phyloP scores from a whole-genome alignment of 2,329 filamentous ascomycete species.

The Fusarium sp. region DNA sequence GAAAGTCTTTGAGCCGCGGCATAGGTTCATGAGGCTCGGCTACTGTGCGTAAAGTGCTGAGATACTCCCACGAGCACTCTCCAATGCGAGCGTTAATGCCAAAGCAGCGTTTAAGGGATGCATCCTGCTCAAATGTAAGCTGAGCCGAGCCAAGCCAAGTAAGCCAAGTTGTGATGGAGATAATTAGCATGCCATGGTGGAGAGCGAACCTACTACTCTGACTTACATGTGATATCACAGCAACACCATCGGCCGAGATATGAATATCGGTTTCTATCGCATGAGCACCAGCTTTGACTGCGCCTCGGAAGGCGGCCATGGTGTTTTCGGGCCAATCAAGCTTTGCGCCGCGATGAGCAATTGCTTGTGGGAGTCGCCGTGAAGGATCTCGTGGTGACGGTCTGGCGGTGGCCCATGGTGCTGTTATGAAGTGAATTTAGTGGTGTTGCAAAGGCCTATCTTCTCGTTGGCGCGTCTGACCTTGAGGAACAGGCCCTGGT shows the following conservation, averaged over 20 bases:
- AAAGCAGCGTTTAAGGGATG: slow-evolving; percentile 82
- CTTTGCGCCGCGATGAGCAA: slow-evolving; percentile 84
- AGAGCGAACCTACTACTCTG: background rate
- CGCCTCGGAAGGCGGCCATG: slow-evolving; percentile 79
- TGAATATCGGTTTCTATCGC: slow-evolving; percentile 92
- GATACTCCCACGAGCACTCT: slow-evolving; percentile 80
- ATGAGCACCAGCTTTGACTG: slow-evolving; percentile 77
- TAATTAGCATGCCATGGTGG: background rate
- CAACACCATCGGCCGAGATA: slow-evolving; percentile 81
- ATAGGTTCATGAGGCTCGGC: slow-evolving; percentile 75
- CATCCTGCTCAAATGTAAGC: slow-evolving; percentile 64
- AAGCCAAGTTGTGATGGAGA: background rate
- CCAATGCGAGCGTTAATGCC: slow-evolving; percentile 76
- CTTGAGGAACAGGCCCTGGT: slow-evolving; percentile 13
- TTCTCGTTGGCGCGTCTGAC: background rate
- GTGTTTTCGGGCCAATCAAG: slow-evolving; percentile 86
- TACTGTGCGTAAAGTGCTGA: slow-evolving; percentile 74
- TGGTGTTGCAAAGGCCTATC: background rate
- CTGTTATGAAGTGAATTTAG: slow-evolving; percentile 12
- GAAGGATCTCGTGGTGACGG: slow-evolving; percentile 41
- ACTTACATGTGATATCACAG: slow-evolving; percentile 83
- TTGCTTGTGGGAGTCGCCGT: slow-evolving; percentile 69
- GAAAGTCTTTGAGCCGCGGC: slow-evolving; percentile 77
- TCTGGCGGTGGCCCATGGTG: slow-evolving; percentile 48
- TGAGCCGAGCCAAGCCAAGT: background rate